A percentile compares a stretch with the other conserved stretches of the same genome.
These are phyloP conservation scores for Podospora didyma DNA, from an alignment of 495 filamentous ascomycete species.

Conservation along the genomic window DNA sequence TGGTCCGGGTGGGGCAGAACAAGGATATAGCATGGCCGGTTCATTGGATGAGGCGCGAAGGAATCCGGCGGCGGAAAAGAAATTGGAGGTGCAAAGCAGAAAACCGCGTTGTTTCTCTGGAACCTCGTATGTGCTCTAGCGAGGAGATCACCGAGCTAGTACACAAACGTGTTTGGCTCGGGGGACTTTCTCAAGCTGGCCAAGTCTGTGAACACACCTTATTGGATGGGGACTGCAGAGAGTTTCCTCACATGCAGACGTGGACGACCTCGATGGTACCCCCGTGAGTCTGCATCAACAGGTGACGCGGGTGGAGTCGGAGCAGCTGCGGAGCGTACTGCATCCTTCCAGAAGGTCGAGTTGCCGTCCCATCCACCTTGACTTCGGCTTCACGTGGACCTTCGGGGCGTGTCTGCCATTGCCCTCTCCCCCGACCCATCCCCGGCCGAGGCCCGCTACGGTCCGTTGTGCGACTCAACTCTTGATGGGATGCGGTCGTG, in stretches of 20 bases:
- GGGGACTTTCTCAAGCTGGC: background rate
- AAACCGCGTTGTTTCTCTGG: background rate
- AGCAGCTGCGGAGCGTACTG: background rate
- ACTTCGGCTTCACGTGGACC: background rate
- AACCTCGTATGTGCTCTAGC: slow-evolving; percentile 8
- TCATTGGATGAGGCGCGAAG: slow-evolving; percentile 10
- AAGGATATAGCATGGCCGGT: slow-evolving; percentile 1
- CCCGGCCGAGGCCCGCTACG: no score
- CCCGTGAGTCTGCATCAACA: slow-evolving; percentile 12
- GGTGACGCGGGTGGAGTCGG: slow-evolving; percentile 4
- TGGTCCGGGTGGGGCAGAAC: background rate
- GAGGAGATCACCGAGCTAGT: slow-evolving; percentile 13
- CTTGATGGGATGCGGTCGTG: background rate
- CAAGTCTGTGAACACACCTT: background rate
- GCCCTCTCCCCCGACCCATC: no score
- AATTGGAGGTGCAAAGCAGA: slow-evolving; percentile 8
- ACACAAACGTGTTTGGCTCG: slow-evolving; percentile 9
- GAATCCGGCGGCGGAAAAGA: slow-evolving; percentile 11
- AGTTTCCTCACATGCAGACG: slow-evolving; percentile 19
- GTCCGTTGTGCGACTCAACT: background rate
- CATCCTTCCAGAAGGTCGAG: background rate
- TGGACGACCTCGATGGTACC: slow-evolving; percentile 17
- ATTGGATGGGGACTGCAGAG: slow-evolving; percentile 19
- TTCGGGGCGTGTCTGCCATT: background rate
- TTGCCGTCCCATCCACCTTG: background rate